Evolutionary conservation across 148 eudicot species (phyloP).

Genomic region (Agrostemma githago): DNA sequence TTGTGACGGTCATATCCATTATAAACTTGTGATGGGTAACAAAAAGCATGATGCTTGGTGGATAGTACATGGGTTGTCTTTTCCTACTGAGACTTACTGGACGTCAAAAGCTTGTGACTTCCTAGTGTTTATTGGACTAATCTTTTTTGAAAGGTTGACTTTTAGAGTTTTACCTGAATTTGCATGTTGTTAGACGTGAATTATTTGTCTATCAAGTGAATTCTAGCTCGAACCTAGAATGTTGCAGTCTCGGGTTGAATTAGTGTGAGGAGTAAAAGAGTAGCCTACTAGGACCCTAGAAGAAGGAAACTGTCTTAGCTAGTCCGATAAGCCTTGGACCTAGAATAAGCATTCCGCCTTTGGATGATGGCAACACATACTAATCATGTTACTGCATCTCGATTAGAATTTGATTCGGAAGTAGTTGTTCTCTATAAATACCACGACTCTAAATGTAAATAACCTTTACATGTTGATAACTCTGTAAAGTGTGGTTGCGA

Average conservation of each 20-base stretch:
- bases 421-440: neutral
- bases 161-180: neutral
- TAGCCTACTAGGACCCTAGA: neutral
- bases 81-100: no score
- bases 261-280: neutral
- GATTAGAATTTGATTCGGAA: no score
- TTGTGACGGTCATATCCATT: no score
- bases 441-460: no score
- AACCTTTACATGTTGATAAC: neutral
- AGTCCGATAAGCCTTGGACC: neutral
- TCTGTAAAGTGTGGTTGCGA: neutral
- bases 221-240: neutral
- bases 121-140: neutral
- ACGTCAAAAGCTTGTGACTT: no score
- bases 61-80: no score
- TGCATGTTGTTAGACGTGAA: neutral
- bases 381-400: neutral
- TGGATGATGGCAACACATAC: neutral
- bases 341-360: neutral
- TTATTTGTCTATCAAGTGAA: neutral
- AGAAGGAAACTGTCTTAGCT: neutral
- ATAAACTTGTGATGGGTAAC: no score
- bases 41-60: no score
- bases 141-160: conserved; percentile 1
- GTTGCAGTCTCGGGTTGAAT: neutral